Conservation (phyloP, 2,329 filamentous ascomycete species). For the Monilinia aucupariae region DNA sequence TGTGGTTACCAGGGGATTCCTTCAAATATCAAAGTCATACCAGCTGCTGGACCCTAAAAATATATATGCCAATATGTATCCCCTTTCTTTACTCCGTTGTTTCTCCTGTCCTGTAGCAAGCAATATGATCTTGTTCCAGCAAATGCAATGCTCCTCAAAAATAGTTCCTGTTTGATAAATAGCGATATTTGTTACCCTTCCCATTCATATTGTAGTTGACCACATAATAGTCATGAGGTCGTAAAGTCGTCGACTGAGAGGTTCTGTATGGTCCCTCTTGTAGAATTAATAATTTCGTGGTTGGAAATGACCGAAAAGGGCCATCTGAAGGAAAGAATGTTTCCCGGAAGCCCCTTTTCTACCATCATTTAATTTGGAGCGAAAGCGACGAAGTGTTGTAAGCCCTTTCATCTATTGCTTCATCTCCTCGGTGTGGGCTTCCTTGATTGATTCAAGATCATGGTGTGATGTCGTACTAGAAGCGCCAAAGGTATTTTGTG, state of each 20-base stretch:
- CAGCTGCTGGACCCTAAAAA: conserved; percentile 6
- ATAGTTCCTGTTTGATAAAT: conserved; percentile 11
- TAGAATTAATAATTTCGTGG: conserved; percentile 3
- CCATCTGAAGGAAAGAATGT: too few species aligned
- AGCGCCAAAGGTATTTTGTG: not conserved
- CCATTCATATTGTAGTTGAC: not conserved
- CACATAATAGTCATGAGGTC: conserved; percentile 4
- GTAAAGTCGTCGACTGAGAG: not conserved
- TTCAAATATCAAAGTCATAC: not conserved
- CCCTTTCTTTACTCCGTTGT: not conserved
- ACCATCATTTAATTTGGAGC: too few species aligned
- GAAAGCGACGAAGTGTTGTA: not conserved
- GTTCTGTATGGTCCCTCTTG: not conserved
- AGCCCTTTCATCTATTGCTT: not conserved
- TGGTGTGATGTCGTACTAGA: not conserved
- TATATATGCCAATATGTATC: conserved; percentile 8
- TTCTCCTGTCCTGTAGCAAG: not conserved
- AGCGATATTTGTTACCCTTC: conserved; percentile 10
- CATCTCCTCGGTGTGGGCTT: not conserved
- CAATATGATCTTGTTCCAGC: not conserved
- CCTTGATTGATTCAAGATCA: not conserved
- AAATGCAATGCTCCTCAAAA: conserved; percentile 10
- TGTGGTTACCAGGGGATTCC: not conserved
- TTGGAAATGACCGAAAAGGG: not conserved
- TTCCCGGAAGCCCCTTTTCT: too few species aligned